Evolutionary conservation across 179 eudicot species (phyloP), one percentile per base, ranked within the genome.

Genomic region (Beta macrorhiza): DNA sequence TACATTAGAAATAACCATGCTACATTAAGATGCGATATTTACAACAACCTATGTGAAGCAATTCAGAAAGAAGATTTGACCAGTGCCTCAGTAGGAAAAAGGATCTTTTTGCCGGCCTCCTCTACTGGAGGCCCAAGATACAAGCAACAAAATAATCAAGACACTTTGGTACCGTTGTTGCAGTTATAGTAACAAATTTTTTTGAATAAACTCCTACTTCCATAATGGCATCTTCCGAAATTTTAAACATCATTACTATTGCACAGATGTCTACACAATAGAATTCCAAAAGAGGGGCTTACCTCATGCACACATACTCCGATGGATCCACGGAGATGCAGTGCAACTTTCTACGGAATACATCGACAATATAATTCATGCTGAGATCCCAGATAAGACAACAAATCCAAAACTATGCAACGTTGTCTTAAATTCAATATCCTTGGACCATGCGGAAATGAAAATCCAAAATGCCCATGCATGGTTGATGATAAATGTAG

Each of bases 401-500:
- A 32, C 0, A 0, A 49, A 59, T 19, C 78, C 55, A 59, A 4
- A 32, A 1, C 22, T 37, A 9, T 75, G 32, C 45, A 25, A 29
- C 0, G 49, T 29, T 15, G 78, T 75, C 29, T 14, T 67, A 32
- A 25, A 6, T 75, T 56, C 16, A 75, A 16, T 51, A 47, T 75
- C 14, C 78, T 57, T 32, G 67, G 67, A 32, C 78, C 65, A 0
- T 75, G 67, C 45, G 65, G 65, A 5, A 10, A n/a, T 19, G n/a
- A 47, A 17, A 57, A 56, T 32, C 64, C 78, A 1, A 29, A 57
- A 4, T 74, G 49, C 1, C 14, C 49, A 22, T 57, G 78, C 52
- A 74, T 74, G 78, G 5, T 52, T 5, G 77, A 57, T 55, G n/a
- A 44, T 22, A 55, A 57, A 29, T 74, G 78, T 52, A 32, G 64